Percentiles rank a stretch among this genome's conserved stretches.
phyloP scores from a whole-genome alignment of 1,139 yeast genomes.

The Blastobotrys aristatus region DNA sequence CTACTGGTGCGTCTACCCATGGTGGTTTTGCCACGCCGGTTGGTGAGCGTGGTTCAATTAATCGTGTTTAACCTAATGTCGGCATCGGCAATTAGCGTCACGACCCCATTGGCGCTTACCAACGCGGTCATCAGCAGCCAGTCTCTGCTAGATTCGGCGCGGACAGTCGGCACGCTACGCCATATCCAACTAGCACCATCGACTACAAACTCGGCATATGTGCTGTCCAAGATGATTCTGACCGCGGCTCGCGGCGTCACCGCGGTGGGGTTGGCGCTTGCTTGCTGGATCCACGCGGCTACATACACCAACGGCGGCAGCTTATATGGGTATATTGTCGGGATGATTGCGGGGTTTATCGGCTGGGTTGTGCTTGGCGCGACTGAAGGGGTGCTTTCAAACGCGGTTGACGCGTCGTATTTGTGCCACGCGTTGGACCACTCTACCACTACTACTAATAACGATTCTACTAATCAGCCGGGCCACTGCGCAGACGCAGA shows the following conservation, averaged over 20 bases:
- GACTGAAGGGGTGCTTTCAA: constrained; percentile 40
- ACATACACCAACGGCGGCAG: constrained; percentile 31
- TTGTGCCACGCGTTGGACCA: constrained; percentile 38
- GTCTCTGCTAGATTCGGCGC: constrained; percentile 33
- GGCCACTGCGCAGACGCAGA: constrained; percentile 37
- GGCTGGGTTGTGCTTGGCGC: constrained; percentile 44
- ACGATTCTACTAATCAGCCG: no score
- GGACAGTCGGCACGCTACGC: constrained; percentile 26
- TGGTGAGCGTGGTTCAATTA: constrained; percentile 26
- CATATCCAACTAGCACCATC: background rate
- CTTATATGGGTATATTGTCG: constrained; percentile 39
- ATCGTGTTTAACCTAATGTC: constrained; percentile 28
- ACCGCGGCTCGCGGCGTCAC: constrained; percentile 37
- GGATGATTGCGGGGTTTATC: constrained; percentile 37
- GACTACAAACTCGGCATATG: constrained; percentile 29
- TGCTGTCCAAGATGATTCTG: constrained; percentile 37
- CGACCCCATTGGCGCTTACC: constrained; percentile 38
- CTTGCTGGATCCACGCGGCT: constrained; percentile 41
- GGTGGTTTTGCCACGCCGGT: constrained; percentile 34
- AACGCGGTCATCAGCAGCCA: constrained; percentile 36
- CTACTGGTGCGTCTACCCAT: constrained; percentile 37
- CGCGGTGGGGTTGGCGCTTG: constrained; percentile 36
- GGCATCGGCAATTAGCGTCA: constrained; percentile 30
- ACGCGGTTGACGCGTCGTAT: constrained; percentile 38
- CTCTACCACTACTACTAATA: constrained; percentile 19